These are phyloP conservation scores for Ascocoryne sarcoides DNA, from an alignment of 2,329 filamentous ascomycete species.

Conservation along the genomic window DNA sequence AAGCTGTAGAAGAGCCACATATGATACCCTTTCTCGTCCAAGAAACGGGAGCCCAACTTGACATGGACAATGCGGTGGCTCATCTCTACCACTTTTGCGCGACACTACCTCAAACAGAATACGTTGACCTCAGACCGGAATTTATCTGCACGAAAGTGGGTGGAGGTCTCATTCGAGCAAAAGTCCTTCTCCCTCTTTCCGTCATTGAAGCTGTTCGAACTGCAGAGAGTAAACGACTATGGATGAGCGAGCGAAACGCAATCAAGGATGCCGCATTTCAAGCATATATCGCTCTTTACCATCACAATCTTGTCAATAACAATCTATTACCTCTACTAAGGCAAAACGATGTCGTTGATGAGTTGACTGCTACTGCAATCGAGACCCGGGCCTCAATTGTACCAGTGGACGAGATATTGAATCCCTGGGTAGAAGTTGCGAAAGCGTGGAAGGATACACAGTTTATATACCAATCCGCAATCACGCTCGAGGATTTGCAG, in stretches of 20 bases:
- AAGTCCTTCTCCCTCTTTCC: conserved; percentile 61
- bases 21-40: conserved; percentile 33
- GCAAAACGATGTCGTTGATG: conserved; percentile 29
- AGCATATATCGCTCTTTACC: conserved; percentile 63
- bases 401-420: conserved; percentile 26
- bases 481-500: conserved; percentile 29
- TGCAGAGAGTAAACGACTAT: conserved; percentile 43
- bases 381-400: conserved; percentile 33
- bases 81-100: conserved; percentile 79
- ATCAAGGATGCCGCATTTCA: conserved; percentile 68
- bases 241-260: conserved; percentile 56
- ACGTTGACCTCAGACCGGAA: conserved; percentile 57
- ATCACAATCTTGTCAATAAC: conserved; percentile 65
- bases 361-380: conserved; percentile 46
- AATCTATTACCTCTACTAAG: conserved; percentile 58
- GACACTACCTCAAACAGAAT: conserved; percentile 43
- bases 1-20: conserved; percentile 28
- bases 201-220: conserved; percentile 54
- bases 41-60: conserved; percentile 53
- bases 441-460: conserved; percentile 54
- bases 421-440: conserved; percentile 32
- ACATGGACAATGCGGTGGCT: conserved; percentile 62
- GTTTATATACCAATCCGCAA: conserved; percentile 45
- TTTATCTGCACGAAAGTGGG: conserved; percentile 43
- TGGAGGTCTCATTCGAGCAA: conserved; percentile 41